phyloP scores from a whole-genome alignment of 345 rosid genomes.

The Bruguiera sexangula region DNA sequence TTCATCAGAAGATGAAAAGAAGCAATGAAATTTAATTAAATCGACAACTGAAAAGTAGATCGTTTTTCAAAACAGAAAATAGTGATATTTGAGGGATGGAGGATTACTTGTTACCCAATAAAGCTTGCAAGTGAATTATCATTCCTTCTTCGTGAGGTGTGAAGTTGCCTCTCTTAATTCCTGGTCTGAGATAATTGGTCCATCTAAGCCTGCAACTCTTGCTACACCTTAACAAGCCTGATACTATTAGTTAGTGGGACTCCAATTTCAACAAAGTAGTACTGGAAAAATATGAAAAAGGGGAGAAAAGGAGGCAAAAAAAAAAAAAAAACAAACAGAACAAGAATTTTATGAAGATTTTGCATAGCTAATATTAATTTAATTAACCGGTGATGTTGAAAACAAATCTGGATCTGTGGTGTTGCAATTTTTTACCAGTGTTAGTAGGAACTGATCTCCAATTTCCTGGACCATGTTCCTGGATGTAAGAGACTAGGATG shows the following conservation, averaged over 20 bases:
- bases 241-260: slow-evolving; percentile 5
- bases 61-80: neutral
- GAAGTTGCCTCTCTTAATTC: slow-evolving; percentile 94
- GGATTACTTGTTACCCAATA: slow-evolving; percentile 98
- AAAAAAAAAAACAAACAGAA: no score
- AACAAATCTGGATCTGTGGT: neutral
- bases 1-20: neutral
- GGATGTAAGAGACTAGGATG: slow-evolving; percentile 86
- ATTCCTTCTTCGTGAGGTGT: slow-evolving; percentile 98
- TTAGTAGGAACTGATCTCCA: slow-evolving; percentile 97
- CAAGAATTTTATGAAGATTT: no score
- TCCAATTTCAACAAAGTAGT: neutral
- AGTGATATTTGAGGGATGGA: slow-evolving; percentile 14
- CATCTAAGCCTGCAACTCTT: slow-evolving; percentile 99
- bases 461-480: slow-evolving; percentile 93
- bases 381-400: neutral
- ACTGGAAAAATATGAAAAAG: neutral
- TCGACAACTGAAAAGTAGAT: neutral
- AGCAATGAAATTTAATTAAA: neutral
- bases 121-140: slow-evolving; percentile 95
- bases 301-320: no score
- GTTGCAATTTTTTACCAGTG: slow-evolving; percentile 47
- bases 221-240: slow-evolving; percentile 90
- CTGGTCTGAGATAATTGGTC: slow-evolving; percentile 99
- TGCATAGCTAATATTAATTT: neutral